These are phyloP conservation scores for Lotmaria passim DNA, from an alignment of 208 protist species.

Conservation along the genomic window DNA sequence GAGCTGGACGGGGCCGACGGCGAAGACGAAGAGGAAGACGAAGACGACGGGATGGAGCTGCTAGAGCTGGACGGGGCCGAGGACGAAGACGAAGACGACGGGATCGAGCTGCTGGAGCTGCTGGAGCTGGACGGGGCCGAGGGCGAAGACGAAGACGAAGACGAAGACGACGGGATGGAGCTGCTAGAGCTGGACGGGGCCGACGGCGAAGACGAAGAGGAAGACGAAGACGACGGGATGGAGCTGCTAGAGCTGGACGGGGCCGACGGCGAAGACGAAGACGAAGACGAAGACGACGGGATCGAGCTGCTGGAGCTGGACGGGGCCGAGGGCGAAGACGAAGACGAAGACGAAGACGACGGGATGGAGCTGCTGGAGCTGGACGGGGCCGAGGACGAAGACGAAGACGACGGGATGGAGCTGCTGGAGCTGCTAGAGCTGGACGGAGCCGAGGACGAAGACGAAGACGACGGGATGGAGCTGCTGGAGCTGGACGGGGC, in stretches of 20 bases:
- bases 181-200: neutral
- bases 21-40: too few species aligned
- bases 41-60: too few species aligned
- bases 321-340: too few species aligned
- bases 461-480: slow-evolving; percentile 8
- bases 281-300: too few species aligned
- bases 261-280: too few species aligned
- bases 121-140: neutral
- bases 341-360: too few species aligned
- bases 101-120: too few species aligned
- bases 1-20: too few species aligned
- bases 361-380: too few species aligned
- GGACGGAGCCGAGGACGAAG: neutral
- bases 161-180: neutral
- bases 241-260: slow-evolving; percentile 9
- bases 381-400: neutral
- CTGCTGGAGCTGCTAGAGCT: neutral
- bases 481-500: slow-evolving; percentile 10
- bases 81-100: too few species aligned
- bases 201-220: neutral
- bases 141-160: slow-evolving; percentile 6
- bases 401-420: neutral
- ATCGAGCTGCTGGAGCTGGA: too few species aligned
- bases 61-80: too few species aligned
- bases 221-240: slow-evolving; percentile 9